Conservation (phyloP, 805 yeast genomes). For the Wickerhamomyces rabaulensis region DNA sequence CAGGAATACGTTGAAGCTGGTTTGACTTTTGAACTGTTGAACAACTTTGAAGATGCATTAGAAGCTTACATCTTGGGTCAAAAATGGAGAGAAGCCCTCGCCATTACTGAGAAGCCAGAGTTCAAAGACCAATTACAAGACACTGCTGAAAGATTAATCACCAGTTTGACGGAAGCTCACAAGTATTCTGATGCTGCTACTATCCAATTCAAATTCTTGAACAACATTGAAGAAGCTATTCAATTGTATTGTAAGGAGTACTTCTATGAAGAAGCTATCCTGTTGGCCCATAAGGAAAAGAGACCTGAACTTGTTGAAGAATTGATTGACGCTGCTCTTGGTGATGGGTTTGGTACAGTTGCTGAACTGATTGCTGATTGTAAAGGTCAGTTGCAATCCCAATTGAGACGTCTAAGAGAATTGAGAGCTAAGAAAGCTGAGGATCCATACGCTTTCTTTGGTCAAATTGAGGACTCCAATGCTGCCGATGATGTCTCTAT, state of each 20-base stretch:
- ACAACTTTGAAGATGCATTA: conserved; percentile 52
- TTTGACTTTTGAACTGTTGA: conserved; percentile 65
- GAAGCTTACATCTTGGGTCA: conserved; percentile 65
- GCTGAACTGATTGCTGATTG: conserved; percentile 95
- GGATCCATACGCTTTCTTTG: conserved; percentile 85
- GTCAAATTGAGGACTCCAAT: conserved; percentile 52
- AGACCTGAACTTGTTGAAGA: conserved; percentile 43
- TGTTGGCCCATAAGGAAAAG: conserved; percentile 47
- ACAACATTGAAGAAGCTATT: conserved; percentile 58
- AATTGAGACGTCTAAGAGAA: conserved; percentile 77
- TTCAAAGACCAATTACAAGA: conserved; percentile 35
- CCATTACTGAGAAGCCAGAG: conserved; percentile 43
- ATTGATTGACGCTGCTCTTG: conserved; percentile 66
- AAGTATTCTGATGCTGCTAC: conserved; percentile 77
- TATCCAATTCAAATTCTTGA: conserved; percentile 58
- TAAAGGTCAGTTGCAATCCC: conserved; percentile 77
- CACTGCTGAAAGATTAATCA: conserved; percentile 56
- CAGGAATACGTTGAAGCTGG: conserved; percentile 74
- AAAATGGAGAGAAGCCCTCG: conserved; percentile 81
- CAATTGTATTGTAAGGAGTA: conserved; percentile 69
- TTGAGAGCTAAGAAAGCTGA: conserved; percentile 74
- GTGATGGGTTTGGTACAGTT: conserved; percentile 82
- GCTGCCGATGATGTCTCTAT: conserved; percentile 91
- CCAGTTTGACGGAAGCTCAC: conserved; percentile 59
- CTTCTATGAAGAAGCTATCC: conserved; percentile 68